A percentile compares a stretch with the other conserved stretches of the same genome.
Conservation (phyloP, 495 filamentous ascomycete species). For the Sordaria brevicollis region DNA sequence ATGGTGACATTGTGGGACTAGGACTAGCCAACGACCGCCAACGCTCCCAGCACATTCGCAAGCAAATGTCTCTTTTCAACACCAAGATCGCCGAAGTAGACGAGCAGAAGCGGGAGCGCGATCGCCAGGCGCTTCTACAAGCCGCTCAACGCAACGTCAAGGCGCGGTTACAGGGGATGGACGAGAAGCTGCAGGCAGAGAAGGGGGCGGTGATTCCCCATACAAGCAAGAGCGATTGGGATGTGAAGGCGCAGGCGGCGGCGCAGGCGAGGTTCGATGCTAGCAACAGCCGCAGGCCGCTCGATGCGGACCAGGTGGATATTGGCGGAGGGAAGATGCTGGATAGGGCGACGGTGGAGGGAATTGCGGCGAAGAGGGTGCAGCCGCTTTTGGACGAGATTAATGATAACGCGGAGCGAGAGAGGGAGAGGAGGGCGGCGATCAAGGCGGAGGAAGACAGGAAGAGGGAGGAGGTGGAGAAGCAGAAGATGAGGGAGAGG, state of each 20-base stretch:
- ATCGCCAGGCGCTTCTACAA: conserved; percentile 64
- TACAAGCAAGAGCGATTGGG: conserved; percentile 60
- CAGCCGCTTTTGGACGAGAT: conserved; percentile 91
- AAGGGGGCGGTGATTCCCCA: conserved; percentile 66
- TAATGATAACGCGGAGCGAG: conserved; percentile 58
- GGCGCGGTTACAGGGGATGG: conserved; percentile 64
- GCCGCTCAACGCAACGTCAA: conserved; percentile 78
- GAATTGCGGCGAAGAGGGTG: conserved; percentile 67
- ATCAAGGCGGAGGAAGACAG: conserved; percentile 37
- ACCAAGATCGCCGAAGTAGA: conserved; percentile 60
- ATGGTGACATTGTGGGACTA: conserved; percentile 46
- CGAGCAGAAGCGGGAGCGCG: conserved; percentile 58
- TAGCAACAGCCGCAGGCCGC: conserved; percentile 14
- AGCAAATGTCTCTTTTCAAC: conserved; percentile 68
- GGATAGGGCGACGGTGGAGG: conserved; percentile 68
- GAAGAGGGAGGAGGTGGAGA: conserved; percentile 33
- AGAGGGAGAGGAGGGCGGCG: conserved; percentile 49
- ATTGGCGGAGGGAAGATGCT: conserved; percentile 76
- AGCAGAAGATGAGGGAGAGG: conserved; percentile 33
- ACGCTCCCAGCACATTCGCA: conserved; percentile 61
- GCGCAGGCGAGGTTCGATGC: conserved; percentile 56
- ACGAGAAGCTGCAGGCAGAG: conserved; percentile 64
- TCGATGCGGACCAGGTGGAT: conserved; percentile 52
- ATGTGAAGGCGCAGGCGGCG: conserved; percentile 57
- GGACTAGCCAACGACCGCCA: conserved; percentile 51